These are phyloP conservation scores for Henckelia pumila DNA, from an alignment of 257 asterid genomes.

Conservation along the genomic window DNA sequence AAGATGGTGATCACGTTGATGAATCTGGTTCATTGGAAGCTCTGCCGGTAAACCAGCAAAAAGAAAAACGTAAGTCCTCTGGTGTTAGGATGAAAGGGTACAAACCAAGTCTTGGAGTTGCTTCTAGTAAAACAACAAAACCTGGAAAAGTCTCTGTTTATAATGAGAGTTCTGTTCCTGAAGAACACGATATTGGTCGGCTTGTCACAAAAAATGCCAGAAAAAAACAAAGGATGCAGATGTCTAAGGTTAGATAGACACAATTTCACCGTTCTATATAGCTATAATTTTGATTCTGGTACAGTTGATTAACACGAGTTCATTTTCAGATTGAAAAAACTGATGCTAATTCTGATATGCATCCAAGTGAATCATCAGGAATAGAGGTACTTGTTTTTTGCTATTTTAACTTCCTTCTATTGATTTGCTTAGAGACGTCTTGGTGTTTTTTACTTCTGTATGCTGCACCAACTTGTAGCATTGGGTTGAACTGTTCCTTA, in stretches of 20 bases:
- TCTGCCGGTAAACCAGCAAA: constrained; percentile 36
- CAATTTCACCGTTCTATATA: background rate
- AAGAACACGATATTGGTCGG: constrained; percentile 42
- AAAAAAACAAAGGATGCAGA: constrained; percentile 47
- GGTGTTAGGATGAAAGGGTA: constrained; percentile 54
- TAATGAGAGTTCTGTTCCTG: constrained; percentile 44
- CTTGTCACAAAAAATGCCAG: constrained; percentile 39
- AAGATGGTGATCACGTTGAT: constrained; percentile 47
- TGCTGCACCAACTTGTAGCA: constrained; percentile 7
- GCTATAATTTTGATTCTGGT: background rate
- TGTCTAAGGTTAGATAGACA: constrained; percentile 45
- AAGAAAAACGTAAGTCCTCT: constrained; percentile 44
- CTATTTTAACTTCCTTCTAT: constrained; percentile 5
- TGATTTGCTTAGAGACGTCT: constrained; percentile 9
- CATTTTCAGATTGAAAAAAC: background rate
- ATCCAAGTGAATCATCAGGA: background rate
- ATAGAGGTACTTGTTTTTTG: background rate
- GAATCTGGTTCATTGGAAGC: constrained; percentile 56
- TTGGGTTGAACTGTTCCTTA: background rate
- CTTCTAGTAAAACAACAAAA: constrained; percentile 47
- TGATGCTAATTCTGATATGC: background rate
- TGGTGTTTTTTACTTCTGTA: constrained; percentile 19
- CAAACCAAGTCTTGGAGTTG: constrained; percentile 48
- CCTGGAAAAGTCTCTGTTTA: constrained; percentile 44
- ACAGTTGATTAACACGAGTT: background rate